Evolutionary conservation across 345 rosid genomes (phyloP), one percentile per base, ranked within the genome.

Genomic region (Brassica cretica): DNA sequence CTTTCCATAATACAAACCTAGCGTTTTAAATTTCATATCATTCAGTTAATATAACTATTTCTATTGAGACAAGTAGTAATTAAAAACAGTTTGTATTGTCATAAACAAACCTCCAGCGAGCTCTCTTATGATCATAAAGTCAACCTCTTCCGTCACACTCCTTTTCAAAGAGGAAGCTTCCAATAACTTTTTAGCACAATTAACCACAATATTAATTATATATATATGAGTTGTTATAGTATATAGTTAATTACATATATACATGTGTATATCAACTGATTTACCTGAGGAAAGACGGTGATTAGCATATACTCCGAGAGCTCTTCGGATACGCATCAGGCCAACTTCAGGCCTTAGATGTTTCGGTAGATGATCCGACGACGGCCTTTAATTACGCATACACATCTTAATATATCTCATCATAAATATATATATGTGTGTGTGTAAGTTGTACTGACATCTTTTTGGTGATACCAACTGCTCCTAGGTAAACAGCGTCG

Each of bases 131-230:
- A 55, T 55, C 60, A 55, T 55, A 16, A 55, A 55, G 7, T 55
- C 25, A 16, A 55, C 60, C 25, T 24, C 60, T 55, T 55, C 60
- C 25, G 60, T 8, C 4, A 55, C 60, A 18, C 60, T 55, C 9
- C 60, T 55, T 8, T 55, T 55, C 60, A 55, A 56, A 55, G 60
- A 55, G 24, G 60, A 55, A 55, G 60, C 60, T 55, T 55, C 60
- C 60, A 55, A 8, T 18, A 55, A 16, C 60, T 55, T 6, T 55
- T 18, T 10, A 55, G 60, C 60, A 55, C 10, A 55, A 18, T 55
- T 16, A 53, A 53, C 37, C 37, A 33, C 37, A 33, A 33, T 33
- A 33, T 33, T 33, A 33, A 21, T 21, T 6, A 33, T 6, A 33
- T 33, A 33, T 33, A 33, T 33, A 33, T 33, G 37, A 33, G 37